phyloP scores from a whole-genome alignment of 1,284 basidiomycete genomes.

The Sporisorium reilianum region DNA sequence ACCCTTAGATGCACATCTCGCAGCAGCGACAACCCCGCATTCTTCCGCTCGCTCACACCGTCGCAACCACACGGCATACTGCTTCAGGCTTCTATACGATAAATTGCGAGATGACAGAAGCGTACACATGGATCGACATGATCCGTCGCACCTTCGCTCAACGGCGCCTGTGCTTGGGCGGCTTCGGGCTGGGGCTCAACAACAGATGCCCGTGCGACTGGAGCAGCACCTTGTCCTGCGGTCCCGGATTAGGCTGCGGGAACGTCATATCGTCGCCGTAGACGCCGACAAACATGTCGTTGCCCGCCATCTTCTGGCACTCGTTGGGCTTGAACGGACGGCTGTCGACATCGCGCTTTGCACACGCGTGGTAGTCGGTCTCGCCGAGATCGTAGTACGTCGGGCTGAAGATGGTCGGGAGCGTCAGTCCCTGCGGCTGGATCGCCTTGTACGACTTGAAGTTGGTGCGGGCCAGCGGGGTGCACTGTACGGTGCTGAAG shows the following conservation, averaged over 20 bases:
- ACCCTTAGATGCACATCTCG: neutral
- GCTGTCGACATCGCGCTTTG: constrained; percentile 1
- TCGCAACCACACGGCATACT: neutral
- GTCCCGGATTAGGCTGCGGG: constrained; percentile 13
- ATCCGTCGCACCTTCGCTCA: neutral
- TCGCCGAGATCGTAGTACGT: constrained; percentile 23
- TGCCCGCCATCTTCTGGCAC: constrained; percentile 27
- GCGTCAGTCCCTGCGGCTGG: constrained; percentile 1
- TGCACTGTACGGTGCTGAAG: constrained; percentile 34
- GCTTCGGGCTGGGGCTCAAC: constrained; percentile 10
- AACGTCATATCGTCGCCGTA: constrained; percentile 22
- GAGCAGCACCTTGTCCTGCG: constrained; percentile 15
- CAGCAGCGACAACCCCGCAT: neutral
- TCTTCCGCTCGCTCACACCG: constrained; percentile 6
- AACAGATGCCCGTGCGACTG: constrained; percentile 3
- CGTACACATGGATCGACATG: neutral
- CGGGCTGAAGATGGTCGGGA: constrained; percentile 33
- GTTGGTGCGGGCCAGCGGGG: constrained; percentile 15
- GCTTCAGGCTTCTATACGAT: neutral
- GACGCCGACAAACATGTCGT: constrained; percentile 30
- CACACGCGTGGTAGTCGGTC: constrained; percentile 25
- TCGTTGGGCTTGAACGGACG: constrained; percentile 13
- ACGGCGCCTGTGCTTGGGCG: neutral
- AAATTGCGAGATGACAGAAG: neutral
- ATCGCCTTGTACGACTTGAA: constrained; percentile 40